phyloP scores from a whole-genome alignment of 1,284 basidiomycete species.

The Trichosporon coremiiforme region DNA sequence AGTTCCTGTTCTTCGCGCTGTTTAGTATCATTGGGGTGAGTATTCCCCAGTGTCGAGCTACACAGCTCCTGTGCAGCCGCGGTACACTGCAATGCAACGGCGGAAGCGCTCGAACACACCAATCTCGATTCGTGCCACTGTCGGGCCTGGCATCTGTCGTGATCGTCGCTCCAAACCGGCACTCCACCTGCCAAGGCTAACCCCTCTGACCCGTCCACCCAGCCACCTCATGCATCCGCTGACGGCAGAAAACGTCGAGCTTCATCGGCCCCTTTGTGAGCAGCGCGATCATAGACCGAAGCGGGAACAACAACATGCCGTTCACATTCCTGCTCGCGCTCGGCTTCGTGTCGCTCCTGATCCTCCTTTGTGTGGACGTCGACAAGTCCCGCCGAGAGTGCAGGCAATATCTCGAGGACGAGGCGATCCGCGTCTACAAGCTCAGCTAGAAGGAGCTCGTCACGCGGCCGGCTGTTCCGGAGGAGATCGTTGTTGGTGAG shows the following conservation, averaged over 20 bases:
- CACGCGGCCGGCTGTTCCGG: not conserved
- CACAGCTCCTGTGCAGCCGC: too few species aligned
- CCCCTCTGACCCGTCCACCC: too few species aligned
- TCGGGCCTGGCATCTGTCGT: too few species aligned
- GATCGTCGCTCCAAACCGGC: too few species aligned
- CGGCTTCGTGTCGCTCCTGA: conserved; percentile 25
- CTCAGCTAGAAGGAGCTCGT: conserved; percentile 21
- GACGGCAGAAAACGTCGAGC: conserved; percentile 38
- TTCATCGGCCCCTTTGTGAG: conserved; percentile 37
- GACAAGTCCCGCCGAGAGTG: conserved; percentile 33
- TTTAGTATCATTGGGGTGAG: conserved; percentile 58
- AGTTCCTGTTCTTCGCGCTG: conserved; percentile 51
- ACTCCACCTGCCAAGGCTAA: too few species aligned
- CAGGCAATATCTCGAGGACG: conserved; percentile 46
- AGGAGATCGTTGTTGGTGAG: not conserved
- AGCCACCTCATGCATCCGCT: too few species aligned
- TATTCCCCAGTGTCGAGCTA: too few species aligned
- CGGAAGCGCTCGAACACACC: too few species aligned
- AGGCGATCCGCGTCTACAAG: conserved; percentile 45
- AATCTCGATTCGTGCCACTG: too few species aligned
- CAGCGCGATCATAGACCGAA: conserved; percentile 35
- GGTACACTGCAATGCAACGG: too few species aligned
- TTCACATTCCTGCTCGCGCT: conserved; percentile 38
- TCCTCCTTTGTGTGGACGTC: conserved; percentile 33
- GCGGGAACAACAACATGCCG: conserved; percentile 33